Evolutionary conservation across 202 grass and related monocot genomes (phyloP), one percentile per base, ranked within the genome.

Genomic region (Hordeum pubiflorum): DNA sequence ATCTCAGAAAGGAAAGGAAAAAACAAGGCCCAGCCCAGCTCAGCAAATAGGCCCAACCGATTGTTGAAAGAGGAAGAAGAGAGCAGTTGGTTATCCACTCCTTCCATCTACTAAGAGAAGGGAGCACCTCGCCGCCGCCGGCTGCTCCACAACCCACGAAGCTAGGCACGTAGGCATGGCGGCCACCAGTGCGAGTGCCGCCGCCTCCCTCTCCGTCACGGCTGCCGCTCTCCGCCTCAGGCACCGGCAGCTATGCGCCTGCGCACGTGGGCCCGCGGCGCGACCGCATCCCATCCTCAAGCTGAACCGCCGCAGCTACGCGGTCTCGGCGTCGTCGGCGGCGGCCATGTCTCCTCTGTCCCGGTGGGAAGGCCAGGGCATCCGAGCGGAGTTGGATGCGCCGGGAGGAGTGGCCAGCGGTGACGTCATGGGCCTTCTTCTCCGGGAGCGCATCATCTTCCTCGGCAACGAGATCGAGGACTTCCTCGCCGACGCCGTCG

Each of bases 381-480:
- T 64, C 74, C 81, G 85, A 5, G 61, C 87, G 61, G 85, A 80
- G 44, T 81, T 69, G 22, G 88, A 81, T 34, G 71, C 36, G 43
- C 32, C 63, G 0, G 78, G 83, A 9, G 82, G 72, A 2, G 78
- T 58, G 0, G 72, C 20, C 1, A 83, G 78, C 26, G 75, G 88
- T 6, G 76, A 80, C 48, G 82, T 82, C 73, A 91, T 93, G 92
- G 90, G 90, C 20, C 74, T 97, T 79, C 86, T 97, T 39, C 82
- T 97, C 76, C 84, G 83, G 58, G 84, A 97, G 46, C 76, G 94
- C 83, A 89, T 97, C 38, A 79, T 97, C 52, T 97, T 97, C 86
- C 75, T 97, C 56, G 94, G 92, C 62, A 90, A 87, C 78, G 88
- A 88, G 87, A 94, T 97, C 82, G 92, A 91, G 76, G 94, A 97